Base-by-base conservation (phyloP, 805 yeast genomes). In the Saturnispora besseyi region DNA sequence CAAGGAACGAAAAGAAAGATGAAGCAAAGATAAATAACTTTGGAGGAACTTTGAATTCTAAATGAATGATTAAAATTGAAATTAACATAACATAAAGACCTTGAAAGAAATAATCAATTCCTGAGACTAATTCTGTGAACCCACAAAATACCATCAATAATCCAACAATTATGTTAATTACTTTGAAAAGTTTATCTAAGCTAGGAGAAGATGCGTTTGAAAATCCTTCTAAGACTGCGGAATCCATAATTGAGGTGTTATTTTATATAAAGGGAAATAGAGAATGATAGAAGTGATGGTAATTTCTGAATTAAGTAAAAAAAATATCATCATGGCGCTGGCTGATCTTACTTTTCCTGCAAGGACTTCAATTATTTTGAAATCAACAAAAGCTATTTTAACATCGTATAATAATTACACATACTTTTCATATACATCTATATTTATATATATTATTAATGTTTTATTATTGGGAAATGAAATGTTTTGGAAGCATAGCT, bases 1-100 rank as follows among this genome's bases (percentile, higher is more conserved):
- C 91, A n/a, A 83, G 63, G 56, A 82, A 82, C 29, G 85, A 79
- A 60, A 79, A 82, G 56, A 82, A 72, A 52, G 83, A 82, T 3
- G 87, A 81, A 7, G 80, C 85, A 58, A 78, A 84, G 5, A 77
- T 72, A 56, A 78, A 74, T n/a, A 84, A 75, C 53, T 79, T 77
- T 5, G 83, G 74, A 15, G 87, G 81, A 12, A 73, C 74, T 40
- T 62, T 62, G 71, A 52, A 71, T 59, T 62, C 72, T 51, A 78
- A 65, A 43, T 71, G 67, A 8, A 79, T 78, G 48, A 82, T 74
- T 8, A 71, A 68, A 4, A 66, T 69, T 22, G 89, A 86, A 44
- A 82, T 68, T 4, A 69, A 69, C 29, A 81, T 67, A 21, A 82
- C 68, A 59, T 74, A 81, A n/a, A 82, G 42, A 1, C 86, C 85